phyloP scores from a whole-genome alignment of 2,329 filamentous ascomycete genomes.

The Delphinella strobiligena region DNA sequence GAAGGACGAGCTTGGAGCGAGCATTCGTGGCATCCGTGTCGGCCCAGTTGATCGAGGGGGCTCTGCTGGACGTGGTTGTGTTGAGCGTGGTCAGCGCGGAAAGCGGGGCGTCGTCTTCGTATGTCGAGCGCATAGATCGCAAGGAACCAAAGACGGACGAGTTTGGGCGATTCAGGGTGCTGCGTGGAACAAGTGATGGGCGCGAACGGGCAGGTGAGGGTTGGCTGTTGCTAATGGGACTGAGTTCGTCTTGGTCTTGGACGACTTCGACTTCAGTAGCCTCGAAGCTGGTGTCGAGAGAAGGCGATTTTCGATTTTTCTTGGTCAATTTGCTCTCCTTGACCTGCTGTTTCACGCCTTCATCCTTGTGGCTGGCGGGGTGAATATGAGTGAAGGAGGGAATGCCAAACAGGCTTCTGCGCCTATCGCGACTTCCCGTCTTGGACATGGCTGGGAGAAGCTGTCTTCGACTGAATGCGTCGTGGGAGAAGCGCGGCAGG shows the following conservation, averaged over 20 bases:
- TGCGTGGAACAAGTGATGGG: constrained; percentile 17
- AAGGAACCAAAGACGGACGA: constrained; percentile 47
- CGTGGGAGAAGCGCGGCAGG: no score
- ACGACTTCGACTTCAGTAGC: constrained; percentile 13
- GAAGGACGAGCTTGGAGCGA: constrained; percentile 38
- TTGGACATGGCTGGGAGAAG: neutral
- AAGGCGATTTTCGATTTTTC: constrained; percentile 18
- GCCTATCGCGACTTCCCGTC: constrained; percentile 9
- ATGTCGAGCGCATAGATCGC: constrained; percentile 38
- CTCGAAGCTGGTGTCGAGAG: constrained; percentile 12
- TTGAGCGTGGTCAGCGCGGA: no score
- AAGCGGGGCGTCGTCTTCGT: constrained; percentile 40
- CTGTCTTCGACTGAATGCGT: no score
- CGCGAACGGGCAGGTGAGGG: constrained; percentile 15
- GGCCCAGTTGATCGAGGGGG: constrained; percentile 33
- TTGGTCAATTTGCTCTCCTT: constrained; percentile 11
- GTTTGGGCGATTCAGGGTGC: constrained; percentile 23
- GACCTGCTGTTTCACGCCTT: no score
- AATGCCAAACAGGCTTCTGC: constrained; percentile 20
- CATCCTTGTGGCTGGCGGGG: constrained; percentile 8
- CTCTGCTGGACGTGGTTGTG: constrained; percentile 39
- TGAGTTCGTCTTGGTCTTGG: constrained; percentile 10
- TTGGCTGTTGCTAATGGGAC: constrained; percentile 11
- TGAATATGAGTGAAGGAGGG: constrained; percentile 18
- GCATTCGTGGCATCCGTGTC: constrained; percentile 18